Evolutionary conservation across 2,329 filamentous ascomycete genomes (phyloP).

Genomic region (Ceratocystis colombiana): DNA sequence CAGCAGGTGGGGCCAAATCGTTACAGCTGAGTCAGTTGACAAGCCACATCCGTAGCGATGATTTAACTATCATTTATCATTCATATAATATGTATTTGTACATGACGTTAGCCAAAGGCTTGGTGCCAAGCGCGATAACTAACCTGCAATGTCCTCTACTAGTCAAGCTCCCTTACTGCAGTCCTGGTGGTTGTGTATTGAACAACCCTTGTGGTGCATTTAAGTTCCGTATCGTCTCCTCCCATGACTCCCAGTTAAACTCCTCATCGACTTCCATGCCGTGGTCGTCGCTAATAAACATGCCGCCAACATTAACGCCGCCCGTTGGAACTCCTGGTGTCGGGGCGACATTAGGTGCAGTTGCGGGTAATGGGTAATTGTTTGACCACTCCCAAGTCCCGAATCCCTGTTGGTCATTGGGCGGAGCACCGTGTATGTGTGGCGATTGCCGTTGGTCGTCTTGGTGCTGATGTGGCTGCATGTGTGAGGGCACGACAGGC

Average conservation of each 20-base stretch:
- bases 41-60: neutral
- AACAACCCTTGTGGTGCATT: slow-evolving; percentile 9
- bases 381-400: slow-evolving; percentile 12
- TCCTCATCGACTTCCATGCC: slow-evolving; percentile 24
- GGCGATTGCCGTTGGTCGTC: neutral
- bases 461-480: slow-evolving; percentile 8
- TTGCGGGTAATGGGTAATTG: slow-evolving; percentile 1
- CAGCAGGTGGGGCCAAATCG: slow-evolving; percentile 8
- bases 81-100: neutral
- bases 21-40: neutral
- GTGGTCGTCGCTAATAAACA: slow-evolving; percentile 1
- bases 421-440: slow-evolving; percentile 8
- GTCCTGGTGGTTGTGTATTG: slow-evolving; percentile 16
- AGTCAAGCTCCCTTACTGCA: slow-evolving; percentile 14
- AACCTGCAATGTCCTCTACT: no score
- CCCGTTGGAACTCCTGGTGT: neutral
- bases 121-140: neutral
- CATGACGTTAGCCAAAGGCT: neutral
- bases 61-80: neutral
- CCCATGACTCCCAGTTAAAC: slow-evolving; percentile 20
- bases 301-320: neutral
- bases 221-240: slow-evolving; percentile 20
- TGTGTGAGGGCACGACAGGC: slow-evolving; percentile 15
- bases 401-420: slow-evolving; percentile 5
- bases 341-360: neutral